Conservation (phyloP, 345 rosid species). For the Sisymbrium altissimum region DNA sequence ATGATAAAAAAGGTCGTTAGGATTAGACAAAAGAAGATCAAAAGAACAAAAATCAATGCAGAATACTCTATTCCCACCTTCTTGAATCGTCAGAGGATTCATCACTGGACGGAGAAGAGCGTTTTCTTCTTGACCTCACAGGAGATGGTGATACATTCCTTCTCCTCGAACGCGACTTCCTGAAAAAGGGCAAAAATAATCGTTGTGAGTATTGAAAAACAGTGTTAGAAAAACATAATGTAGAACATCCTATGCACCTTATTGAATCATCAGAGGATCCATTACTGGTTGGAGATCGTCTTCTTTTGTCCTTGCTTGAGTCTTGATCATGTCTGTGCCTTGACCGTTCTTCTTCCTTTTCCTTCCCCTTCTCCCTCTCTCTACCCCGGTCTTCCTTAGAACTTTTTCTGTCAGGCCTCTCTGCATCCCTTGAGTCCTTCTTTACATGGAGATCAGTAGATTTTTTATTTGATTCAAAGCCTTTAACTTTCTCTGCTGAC, state of each 20-base stretch:
- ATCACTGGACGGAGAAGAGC: constrained; percentile 63
- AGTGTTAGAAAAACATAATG: neutral
- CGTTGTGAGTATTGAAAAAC: neutral
- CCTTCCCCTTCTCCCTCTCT: constrained; percentile 42
- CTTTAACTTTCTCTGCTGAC: constrained; percentile 48
- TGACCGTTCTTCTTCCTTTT: constrained; percentile 53
- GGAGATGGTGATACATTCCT: constrained; percentile 70
- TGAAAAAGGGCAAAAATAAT: constrained; percentile 26
- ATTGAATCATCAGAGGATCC: constrained; percentile 71
- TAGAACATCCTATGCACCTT: constrained; percentile 44
- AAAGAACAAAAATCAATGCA: constrained; percentile 22
- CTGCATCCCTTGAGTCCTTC: constrained; percentile 55
- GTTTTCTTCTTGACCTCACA: constrained; percentile 74
- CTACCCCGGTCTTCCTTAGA: constrained; percentile 47
- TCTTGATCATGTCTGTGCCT: constrained; percentile 47
- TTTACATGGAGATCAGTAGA: constrained; percentile 39
- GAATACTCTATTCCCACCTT: constrained; percentile 45
- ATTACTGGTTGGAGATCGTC: constrained; percentile 58
- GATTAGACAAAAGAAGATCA: neutral
- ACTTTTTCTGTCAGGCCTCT: constrained; percentile 47
- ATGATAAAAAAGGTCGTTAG: neutral
- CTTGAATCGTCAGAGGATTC: constrained; percentile 76
- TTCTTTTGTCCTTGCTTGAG: constrained; percentile 63
- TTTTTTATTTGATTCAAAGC: constrained; percentile 51
- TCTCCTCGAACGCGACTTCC: constrained; percentile 60